These are phyloP conservation scores for Yarrowia osloensis DNA, from an alignment of 805 yeast species.

Conservation along the genomic window DNA sequence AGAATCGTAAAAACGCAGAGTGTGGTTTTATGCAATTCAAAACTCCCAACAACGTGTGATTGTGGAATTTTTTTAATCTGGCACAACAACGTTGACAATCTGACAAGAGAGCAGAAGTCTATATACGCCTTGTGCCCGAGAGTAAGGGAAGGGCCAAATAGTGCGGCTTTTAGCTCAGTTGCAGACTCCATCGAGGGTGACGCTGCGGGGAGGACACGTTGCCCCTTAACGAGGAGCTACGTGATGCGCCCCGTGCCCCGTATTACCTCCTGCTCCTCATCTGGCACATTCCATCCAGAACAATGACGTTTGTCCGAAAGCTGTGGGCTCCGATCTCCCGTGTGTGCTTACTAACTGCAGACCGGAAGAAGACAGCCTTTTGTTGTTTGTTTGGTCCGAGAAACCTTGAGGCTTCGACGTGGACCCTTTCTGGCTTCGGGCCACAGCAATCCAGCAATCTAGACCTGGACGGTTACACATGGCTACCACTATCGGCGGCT, in stretches of 20 bases:
- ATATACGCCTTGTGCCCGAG: background rate
- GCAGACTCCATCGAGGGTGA: background rate
- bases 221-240: too few species aligned
- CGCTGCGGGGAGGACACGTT: background rate
- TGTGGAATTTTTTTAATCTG: constrained; percentile 14
- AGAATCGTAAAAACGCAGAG: constrained; percentile 12
- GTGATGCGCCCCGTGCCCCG: too few species aligned
- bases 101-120: constrained; percentile 4
- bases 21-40: constrained; percentile 15
- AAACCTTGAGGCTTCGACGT: background rate
- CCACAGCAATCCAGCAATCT: constrained; percentile 16
- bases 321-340: constrained; percentile 7
- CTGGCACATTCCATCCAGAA: background rate
- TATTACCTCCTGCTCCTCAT: too few species aligned
- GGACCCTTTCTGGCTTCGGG: constrained; percentile 1
- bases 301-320: background rate
- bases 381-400: constrained; percentile 8
- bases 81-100: constrained; percentile 19
- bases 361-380: background rate
- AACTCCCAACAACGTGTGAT: constrained; percentile 27
- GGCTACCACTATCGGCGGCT: background rate
- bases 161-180: constrained; percentile 17
- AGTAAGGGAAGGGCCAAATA: background rate
- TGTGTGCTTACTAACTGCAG: constrained; percentile 10
- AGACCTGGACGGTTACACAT: background rate